These are phyloP conservation scores for Colletotrichum eleusines DNA, from an alignment of 2,329 filamentous ascomycete genomes.

Conservation along the genomic window DNA sequence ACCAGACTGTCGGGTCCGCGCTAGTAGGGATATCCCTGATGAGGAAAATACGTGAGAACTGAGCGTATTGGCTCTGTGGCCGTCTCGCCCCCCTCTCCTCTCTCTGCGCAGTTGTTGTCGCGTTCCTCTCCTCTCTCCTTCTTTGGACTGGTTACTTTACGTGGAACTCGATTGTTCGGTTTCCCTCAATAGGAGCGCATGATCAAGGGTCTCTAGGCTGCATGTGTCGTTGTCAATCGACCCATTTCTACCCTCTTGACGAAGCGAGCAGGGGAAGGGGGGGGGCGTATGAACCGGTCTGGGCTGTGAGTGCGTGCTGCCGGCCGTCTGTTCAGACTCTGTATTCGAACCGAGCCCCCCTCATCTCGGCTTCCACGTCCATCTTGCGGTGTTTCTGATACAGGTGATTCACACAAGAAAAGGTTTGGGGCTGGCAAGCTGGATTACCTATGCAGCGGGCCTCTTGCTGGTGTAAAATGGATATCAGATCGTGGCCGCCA, in stretches of 20 bases:
- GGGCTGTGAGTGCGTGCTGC: slow-evolving; percentile 19
- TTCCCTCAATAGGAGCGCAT: slow-evolving; percentile 17
- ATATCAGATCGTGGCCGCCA: slow-evolving; percentile 36
- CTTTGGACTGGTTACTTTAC: slow-evolving; percentile 8
- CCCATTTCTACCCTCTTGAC: slow-evolving; percentile 30
- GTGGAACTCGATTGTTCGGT: slow-evolving; percentile 23
- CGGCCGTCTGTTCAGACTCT: slow-evolving; percentile 30
- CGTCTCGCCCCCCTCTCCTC: slow-evolving; percentile 11
- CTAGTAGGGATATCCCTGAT: slow-evolving; percentile 13
- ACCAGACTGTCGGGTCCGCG: slow-evolving; percentile 15
- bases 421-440: slow-evolving; percentile 5
- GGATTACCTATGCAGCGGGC: slow-evolving; percentile 17
- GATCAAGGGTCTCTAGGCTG: slow-evolving; percentile 22
- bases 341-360: neutral
- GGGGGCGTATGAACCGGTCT: slow-evolving; percentile 4
- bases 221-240: slow-evolving; percentile 31
- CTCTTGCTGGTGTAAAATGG: slow-evolving; percentile 21
- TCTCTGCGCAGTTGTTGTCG: slow-evolving; percentile 7
- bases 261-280: neutral
- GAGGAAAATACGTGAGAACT: slow-evolving; percentile 14
- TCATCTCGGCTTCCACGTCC: slow-evolving; percentile 15
- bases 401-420: neutral
- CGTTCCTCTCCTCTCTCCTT: slow-evolving; percentile 11
- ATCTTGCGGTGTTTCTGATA: neutral
- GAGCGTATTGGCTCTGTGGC: slow-evolving; percentile 15